phyloP scores from a whole-genome alignment of 169 alveolate genomes.

The Blepharisma undulans region DNA sequence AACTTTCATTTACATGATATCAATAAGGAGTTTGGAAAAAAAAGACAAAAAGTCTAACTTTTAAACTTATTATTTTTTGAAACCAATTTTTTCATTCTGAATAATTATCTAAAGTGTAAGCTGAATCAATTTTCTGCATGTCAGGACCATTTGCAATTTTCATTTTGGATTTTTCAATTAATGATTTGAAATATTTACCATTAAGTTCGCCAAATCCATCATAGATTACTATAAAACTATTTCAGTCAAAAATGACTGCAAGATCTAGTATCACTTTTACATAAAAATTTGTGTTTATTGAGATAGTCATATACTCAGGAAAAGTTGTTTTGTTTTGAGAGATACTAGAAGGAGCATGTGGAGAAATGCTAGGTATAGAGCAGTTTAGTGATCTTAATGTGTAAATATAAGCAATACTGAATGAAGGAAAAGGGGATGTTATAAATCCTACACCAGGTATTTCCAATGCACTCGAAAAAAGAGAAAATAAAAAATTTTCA shows the following conservation, averaged over 20 bases:
- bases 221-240: too few species aligned
- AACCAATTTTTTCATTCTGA: neutral
- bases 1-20: neutral
- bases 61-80: too few species aligned
- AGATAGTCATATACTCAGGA: neutral
- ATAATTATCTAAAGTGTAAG: neutral
- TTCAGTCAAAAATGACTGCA: neutral
- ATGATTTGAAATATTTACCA: neutral
- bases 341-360: neutral
- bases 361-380: neutral
- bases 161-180: neutral
- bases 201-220: neutral
- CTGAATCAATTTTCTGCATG: neutral
- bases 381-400: neutral
- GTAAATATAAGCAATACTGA: neutral
- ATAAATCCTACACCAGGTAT: neutral
- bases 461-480: neutral
- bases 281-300: too few species aligned
- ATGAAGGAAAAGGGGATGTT: neutral
- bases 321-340: neutral
- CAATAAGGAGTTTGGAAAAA: neutral
- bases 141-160: neutral
- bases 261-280: neutral
- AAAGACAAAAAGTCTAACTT: neutral
- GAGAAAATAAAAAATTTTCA: neutral